A percentile compares a stretch with the other conserved stretches of the same genome.
phyloP scores from a whole-genome alignment of 1,284 basidiomycete species.

The Chiua sp. region DNA sequence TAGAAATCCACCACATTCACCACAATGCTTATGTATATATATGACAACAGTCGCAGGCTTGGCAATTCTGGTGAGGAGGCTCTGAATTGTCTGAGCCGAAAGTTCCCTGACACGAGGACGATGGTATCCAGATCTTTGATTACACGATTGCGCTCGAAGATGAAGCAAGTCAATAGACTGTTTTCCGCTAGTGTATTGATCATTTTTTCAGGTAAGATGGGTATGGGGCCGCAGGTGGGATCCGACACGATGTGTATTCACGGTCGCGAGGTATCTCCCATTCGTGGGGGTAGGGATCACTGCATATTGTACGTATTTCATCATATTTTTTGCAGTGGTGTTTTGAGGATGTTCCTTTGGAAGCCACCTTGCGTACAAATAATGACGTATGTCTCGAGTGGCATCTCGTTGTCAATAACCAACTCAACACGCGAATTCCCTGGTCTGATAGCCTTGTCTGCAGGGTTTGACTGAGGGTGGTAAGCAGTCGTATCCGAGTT shows the following conservation, averaged over 20 bases:
- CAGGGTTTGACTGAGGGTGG: constrained; percentile 1
- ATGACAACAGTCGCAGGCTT: too few relatives aligned
- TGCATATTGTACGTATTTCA: constrained; percentile 14
- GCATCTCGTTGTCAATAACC: neutral
- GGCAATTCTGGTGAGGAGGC: too few relatives aligned
- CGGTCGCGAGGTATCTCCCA: constrained; percentile 25
- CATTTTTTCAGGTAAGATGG: constrained; percentile 12
- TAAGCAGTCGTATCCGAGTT: neutral
- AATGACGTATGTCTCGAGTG: constrained; percentile 8
- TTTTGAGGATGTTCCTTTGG: neutral
- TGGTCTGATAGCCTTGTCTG: constrained; percentile 5
- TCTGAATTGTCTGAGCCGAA: too few relatives aligned
- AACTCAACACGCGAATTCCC: neutral
- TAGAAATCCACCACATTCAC: too few relatives aligned
- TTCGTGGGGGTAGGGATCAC: constrained; percentile 19
- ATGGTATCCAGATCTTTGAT: too few relatives aligned
- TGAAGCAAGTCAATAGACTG: too few relatives aligned
- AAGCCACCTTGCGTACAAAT: constrained; percentile 13
- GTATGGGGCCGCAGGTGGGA: constrained; percentile 25
- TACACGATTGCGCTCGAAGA: too few relatives aligned
- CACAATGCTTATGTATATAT: too few relatives aligned
- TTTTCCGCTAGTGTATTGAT: too few relatives aligned
- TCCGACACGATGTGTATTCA: constrained; percentile 19
- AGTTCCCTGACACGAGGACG: too few relatives aligned
- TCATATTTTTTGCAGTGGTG: neutral